Base-by-base conservation (phyloP, 345 rosid species). In the Melastoma malabathricum region DNA sequence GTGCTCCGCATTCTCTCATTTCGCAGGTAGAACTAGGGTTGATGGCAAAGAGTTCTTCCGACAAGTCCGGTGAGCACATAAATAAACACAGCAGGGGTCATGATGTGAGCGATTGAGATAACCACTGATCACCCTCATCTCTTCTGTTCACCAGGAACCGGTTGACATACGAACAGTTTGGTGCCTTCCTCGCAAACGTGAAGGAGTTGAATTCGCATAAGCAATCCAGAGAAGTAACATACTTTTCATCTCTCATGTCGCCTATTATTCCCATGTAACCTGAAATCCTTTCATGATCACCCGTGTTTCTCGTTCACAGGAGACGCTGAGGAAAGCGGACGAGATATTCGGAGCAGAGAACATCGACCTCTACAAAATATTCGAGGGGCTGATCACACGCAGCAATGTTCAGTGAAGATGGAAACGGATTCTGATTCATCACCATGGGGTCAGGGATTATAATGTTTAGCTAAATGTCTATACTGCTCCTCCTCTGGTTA, bases 11-110 rank as follows among this genome's bases (percentile, higher is more conserved):
- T 59, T 14, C 18, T 3, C 27, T 22, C 46, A 2, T 5, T 43
- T 46, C 16, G 44, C 83, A 86, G 96, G 78, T 19, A 67, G 83
- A 59, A 74, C 94, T 58, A 80, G 94, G 47, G 86, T 86, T 39
- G 98, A 86, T 31, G 98, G 98, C 54, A 90, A 84, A 69, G 98
- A 86, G 63, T 86, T 90, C 73, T 90, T 90, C 72, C 86, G 94
- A 31, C 92, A 83, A 83, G 96, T 86, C 73, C 86, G 96, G 98
- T 90, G 75, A 72, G 47, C 38, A 8, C 34, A 46, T 50, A 15
- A 15, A 3, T 19, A 14, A 13, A 51, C 18, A n/a, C n/a, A 51
- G 44, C 9, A n/a, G 23, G 54, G 27, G 29, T 6, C 44, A 16
- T 51, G 29, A 31, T 1, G 14, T n/a, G 39, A 12, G 10, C 41